A percentile compares a stretch with the other conserved stretches of the same genome.
Evolutionary conservation across 495 filamentous ascomycete genomes (phyloP).

Genomic region (Copromyces sp.): DNA sequence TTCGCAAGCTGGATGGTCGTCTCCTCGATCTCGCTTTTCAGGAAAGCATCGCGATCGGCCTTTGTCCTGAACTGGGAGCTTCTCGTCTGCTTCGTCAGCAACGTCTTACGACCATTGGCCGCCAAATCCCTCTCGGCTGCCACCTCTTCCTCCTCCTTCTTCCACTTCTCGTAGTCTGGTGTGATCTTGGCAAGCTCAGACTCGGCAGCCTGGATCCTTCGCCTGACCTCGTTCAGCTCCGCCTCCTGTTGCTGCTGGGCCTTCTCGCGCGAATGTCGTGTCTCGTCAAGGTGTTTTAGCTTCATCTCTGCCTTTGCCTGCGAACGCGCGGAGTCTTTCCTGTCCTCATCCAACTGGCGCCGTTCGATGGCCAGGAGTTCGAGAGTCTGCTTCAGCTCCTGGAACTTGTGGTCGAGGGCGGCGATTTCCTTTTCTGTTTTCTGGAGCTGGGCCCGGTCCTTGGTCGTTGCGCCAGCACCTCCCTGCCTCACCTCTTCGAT

Average conservation of each 20-base stretch:
- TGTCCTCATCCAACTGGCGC: slow-evolving; percentile 79
- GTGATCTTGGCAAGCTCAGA: slow-evolving; percentile 58
- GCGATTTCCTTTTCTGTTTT: slow-evolving; percentile 73
- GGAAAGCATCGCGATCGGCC: slow-evolving; percentile 73
- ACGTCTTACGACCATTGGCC: slow-evolving; percentile 62
- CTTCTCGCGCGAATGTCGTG: slow-evolving; percentile 68
- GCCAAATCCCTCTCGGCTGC: slow-evolving; percentile 63
- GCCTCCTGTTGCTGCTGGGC: slow-evolving; percentile 56
- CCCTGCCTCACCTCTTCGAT: slow-evolving; percentile 73
- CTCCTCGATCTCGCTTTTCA: slow-evolving; percentile 74
- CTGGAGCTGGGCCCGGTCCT: slow-evolving; percentile 65
- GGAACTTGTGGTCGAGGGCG: slow-evolving; percentile 65
- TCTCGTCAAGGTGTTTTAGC: slow-evolving; percentile 68
- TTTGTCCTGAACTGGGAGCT: slow-evolving; percentile 81
- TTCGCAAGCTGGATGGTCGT: slow-evolving; percentile 61
- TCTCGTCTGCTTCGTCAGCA: slow-evolving; percentile 93
- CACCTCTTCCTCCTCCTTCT: slow-evolving; percentile 58
- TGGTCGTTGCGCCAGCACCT: slow-evolving; percentile 73
- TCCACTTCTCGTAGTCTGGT: slow-evolving; percentile 65
- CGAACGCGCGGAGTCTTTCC: slow-evolving; percentile 62
- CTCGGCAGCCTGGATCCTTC: slow-evolving; percentile 67
- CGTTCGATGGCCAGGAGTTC: slow-evolving; percentile 84
- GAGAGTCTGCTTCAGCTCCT: slow-evolving; percentile 67
- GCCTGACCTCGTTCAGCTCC: slow-evolving; percentile 62
- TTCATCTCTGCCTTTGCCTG: slow-evolving; percentile 79